Evolutionary conservation across 2,329 filamentous ascomycete genomes (phyloP).

Genomic region (Trichophyton verrucosum): DNA sequence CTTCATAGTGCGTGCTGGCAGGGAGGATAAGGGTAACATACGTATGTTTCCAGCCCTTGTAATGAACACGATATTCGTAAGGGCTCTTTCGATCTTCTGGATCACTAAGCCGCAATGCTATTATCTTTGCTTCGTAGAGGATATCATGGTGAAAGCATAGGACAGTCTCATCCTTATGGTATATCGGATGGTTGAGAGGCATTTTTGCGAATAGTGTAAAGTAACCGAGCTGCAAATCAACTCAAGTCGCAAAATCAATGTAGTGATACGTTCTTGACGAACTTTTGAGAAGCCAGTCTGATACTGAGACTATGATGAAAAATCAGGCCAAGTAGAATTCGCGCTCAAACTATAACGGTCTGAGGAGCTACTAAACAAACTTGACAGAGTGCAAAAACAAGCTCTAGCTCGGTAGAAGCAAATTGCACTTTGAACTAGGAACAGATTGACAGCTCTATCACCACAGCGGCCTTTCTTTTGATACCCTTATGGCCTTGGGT

Average conservation of each 20-base stretch:
- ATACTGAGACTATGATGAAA: not conserved
- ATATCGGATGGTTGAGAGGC: slow-evolving; percentile 41
- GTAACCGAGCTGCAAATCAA: not conserved
- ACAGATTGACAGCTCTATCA: not conserved
- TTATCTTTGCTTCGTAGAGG: slow-evolving; percentile 92
- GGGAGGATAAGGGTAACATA: slow-evolving; percentile 36
- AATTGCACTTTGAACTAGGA: not conserved
- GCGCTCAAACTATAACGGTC: not conserved
- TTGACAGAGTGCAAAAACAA: not conserved
- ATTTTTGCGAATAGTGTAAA: slow-evolving; percentile 15
- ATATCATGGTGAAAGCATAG: slow-evolving; percentile 96
- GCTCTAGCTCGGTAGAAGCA: not conserved
- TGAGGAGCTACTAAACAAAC: not conserved
- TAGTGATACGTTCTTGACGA: not conserved
- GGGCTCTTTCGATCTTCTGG: slow-evolving; percentile 56
- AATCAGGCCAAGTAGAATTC: not conserved
- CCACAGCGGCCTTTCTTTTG: not conserved
- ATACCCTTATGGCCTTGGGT: not conserved
- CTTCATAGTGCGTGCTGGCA: not conserved
- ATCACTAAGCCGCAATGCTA: slow-evolving; percentile 58
- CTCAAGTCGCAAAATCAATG: not conserved
- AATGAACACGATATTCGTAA: slow-evolving; percentile 86
- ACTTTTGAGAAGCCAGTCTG: not conserved
- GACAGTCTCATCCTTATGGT: slow-evolving; percentile 71
- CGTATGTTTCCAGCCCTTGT: slow-evolving; percentile 99